Evolutionary conservation across 768 basidiomycete genomes (phyloP), one percentile per base, ranked within the genome.

Genomic region (Boletus sensibilis): DNA sequence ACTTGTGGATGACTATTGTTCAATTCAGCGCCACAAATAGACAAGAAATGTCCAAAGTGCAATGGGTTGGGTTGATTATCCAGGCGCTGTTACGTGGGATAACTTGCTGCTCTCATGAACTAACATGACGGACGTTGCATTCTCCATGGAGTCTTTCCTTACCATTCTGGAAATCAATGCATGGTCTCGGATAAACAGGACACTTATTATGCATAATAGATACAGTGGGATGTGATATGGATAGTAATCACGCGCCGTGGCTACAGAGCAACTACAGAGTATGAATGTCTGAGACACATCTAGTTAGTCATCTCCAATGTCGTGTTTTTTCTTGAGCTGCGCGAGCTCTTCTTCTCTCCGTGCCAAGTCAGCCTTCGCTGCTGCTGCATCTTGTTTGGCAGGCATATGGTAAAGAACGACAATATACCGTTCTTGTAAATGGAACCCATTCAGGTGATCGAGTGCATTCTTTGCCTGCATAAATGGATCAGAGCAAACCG

Each of bases 341-440:
- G 82, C 85, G 35, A 98, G 77, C 61, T 96, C 95, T 72, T 94
- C 89, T 76, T 98, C 96, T 66, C 96, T 79, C 64, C 85, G 84
- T 14, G 92, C 91, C 50, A 98, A 75, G 63, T 98, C 96, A 21
- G 92, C 91, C 68, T 97, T 97, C 14, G 90, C 89, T 8, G 92
- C 88, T 1, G 93, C 92, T 2, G 93, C 93, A 65, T 95, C 93
- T 67, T 95, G 93, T 72, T 94, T 92, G n/a, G 93, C 88, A 37
- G 94, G 93, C 87, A 98, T 96, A 70, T 98, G 95, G 68, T 96
- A 98, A 29, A 98, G 77, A 10, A 98, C 96, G 55, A 99, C 96
- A 51, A 99, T 96, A 74, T 98, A 99, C 25, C 96, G 89, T 74
- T 97, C 96, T 76, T 94, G 94, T 56, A 99, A 73, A 76, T 99